A percentile compares a stretch with the other conserved stretches of the same genome.
These are phyloP conservation scores for Tuber indicum DNA, from an alignment of 495 filamentous ascomycete genomes.

Conservation along the genomic window DNA sequence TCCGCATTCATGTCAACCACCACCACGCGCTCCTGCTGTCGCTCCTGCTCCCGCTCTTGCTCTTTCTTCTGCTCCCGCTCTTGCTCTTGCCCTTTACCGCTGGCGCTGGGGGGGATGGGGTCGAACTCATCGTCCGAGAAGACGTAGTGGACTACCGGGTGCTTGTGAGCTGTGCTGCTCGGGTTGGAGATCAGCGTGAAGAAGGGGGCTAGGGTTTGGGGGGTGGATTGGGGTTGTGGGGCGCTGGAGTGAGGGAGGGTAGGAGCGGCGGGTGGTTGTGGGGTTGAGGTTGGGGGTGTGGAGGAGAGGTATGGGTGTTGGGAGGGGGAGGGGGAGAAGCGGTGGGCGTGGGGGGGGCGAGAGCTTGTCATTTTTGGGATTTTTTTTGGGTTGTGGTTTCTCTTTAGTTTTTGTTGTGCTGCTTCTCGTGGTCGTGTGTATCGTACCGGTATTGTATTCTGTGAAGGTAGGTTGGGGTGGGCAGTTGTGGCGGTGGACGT, in stretches of 20 bases:
- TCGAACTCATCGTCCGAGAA: constrained; percentile 71
- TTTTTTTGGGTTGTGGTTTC: constrained; percentile 34
- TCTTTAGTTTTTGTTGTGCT: constrained; percentile 18
- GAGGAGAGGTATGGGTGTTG: constrained; percentile 54
- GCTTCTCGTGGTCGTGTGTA: constrained; percentile 32
- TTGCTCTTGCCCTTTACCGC: constrained; percentile 3
- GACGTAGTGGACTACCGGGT: constrained; percentile 79
- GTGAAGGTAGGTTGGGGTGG: constrained; percentile 28
- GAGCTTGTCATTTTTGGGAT: constrained; percentile 15
- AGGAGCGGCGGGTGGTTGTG: constrained; percentile 29
- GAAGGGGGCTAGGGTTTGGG: constrained; percentile 53
- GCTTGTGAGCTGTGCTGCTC: constrained; percentile 57
- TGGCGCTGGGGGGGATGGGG: constrained; percentile 53
- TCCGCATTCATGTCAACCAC: constrained; percentile 51
- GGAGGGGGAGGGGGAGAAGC: constrained; percentile 41
- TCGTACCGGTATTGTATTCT: constrained; percentile 13
- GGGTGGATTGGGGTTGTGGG: constrained; percentile 17
- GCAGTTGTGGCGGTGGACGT: constrained; percentile 23
- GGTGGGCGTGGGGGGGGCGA: constrained; percentile 25
- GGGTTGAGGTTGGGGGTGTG: constrained; percentile 44
- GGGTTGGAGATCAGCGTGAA: constrained; percentile 60
- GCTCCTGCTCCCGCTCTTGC: not conserved
- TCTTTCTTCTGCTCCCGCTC: constrained; percentile 37
- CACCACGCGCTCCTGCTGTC: constrained; percentile 49
- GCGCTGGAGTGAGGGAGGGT: constrained; percentile 17